Evolutionary conservation across 768 basidiomycete genomes (phyloP), one percentile per base, ranked within the genome.

Genomic region (Mycena polygramma): DNA sequence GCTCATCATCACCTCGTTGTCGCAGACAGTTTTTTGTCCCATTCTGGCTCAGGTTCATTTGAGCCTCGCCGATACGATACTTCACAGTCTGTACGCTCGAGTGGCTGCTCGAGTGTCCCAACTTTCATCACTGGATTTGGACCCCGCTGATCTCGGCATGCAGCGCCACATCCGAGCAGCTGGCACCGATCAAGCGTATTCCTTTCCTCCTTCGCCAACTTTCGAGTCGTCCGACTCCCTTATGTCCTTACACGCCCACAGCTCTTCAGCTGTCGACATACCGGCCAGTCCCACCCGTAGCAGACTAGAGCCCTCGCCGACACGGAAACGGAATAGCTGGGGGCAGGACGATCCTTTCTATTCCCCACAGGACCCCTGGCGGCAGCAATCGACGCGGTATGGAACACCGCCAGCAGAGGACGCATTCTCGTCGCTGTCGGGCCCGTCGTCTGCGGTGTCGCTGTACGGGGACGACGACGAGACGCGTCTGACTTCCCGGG

Each of bases 381-480:
- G 79, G 36, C 77, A 78, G 66, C 41, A 41, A 11, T 69, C 75
- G 11, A 71, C 65, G 36, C 78, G 76, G 24, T 81, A 82, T 65
- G 81, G 81, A 51, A 80, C 77, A 14, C 79, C 78, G 22, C 77
- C 76, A 65, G 72, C 75, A 57, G 75, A 79, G 70, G 71, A 79
- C 70, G 66, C 82, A 70, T 70, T 81, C 19, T 89, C 81, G 39
- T 75, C 86, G 20, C 84, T 85, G 57, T 79, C 84, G 1, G 86
- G 85, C 1, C 84, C 84, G 6, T 91, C 90, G 4, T 86, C 85
- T 13, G 77, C 86, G 6, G 54, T 1, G 81, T 93, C 30, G 84
- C 88, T 68, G 15, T 81, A 83, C 58, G 79, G 82, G 63, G 90
- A 90, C 53, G 90, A 90, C 74, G 90, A 91, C 73, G 84, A 89